Evolutionary conservation across 257 asterid species (phyloP).

Genomic region (Salvia rosmarinus): DNA sequence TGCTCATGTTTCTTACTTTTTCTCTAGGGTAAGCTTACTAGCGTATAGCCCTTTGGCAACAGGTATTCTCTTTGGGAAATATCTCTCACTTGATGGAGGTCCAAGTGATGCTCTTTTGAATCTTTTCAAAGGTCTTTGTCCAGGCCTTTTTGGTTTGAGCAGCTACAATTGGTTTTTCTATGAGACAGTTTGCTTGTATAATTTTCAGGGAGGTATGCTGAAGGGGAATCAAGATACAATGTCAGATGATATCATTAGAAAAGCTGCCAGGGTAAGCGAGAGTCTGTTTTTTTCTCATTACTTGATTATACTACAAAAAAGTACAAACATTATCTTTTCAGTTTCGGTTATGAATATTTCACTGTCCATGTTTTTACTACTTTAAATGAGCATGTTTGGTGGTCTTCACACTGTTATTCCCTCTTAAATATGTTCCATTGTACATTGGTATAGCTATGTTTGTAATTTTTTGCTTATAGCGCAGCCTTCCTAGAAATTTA

Average conservation of each 20-base stretch:
- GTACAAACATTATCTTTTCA: neutral
- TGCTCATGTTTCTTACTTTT: constrained; percentile 17
- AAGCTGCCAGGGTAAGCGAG: constrained; percentile 66
- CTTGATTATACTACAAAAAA: constrained; percentile 12
- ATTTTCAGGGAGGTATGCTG: constrained; percentile 71
- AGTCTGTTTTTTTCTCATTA: neutral
- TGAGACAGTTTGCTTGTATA: constrained; percentile 17
- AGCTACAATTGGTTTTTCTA: constrained; percentile 26
- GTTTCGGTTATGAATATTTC: neutral
- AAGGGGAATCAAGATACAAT: constrained; percentile 93
- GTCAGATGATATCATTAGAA: constrained; percentile 47
- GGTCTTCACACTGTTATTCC: neutral
- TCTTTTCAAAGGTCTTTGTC: constrained; percentile 69
- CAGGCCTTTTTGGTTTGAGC: constrained; percentile 19
- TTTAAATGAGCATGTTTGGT: constrained; percentile 11
- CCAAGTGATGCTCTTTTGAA: constrained; percentile 63
- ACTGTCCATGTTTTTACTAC: constrained; percentile 17
- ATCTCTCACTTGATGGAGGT: constrained; percentile 62
- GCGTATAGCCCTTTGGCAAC: constrained; percentile 95
- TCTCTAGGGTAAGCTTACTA: constrained; percentile 56
- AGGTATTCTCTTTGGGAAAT: constrained; percentile 94
- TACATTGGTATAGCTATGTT: neutral
- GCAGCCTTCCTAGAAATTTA: neutral
- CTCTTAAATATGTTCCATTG: neutral
- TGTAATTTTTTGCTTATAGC: neutral